These are phyloP conservation scores for Lachnellula occidentalis DNA, from an alignment of 2,329 filamentous ascomycete genomes.

Conservation along the genomic window DNA sequence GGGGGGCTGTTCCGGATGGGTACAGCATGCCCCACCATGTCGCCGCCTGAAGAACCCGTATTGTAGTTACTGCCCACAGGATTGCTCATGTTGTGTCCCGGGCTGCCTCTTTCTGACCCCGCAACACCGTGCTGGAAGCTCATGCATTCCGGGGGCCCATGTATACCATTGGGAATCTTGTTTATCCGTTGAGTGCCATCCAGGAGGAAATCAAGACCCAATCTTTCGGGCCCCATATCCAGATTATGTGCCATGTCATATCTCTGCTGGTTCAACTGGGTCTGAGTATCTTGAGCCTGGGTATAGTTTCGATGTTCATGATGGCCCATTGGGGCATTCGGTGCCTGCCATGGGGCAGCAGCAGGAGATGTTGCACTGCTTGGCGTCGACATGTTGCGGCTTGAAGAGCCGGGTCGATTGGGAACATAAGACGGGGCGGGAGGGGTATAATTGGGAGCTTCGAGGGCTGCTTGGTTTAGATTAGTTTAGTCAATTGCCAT, in stretches of 20 bases:
- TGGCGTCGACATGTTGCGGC: conserved; percentile 36
- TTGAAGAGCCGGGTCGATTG: conserved; percentile 28
- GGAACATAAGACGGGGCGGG: conserved; percentile 20
- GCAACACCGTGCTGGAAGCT: conserved; percentile 17
- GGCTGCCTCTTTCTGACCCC: conserved; percentile 14
- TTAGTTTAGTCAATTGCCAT: background rate
- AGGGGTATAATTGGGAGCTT: conserved; percentile 15
- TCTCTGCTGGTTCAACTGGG: conserved; percentile 38
- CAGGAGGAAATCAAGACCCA: conserved; percentile 70
- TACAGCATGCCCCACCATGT: conserved; percentile 19
- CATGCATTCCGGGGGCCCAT: conserved; percentile 42
- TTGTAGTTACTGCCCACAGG: conserved; percentile 24
- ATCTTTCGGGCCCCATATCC: conserved; percentile 58
- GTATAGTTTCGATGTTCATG: conserved; percentile 27
- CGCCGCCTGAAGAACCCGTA: conserved; percentile 15
- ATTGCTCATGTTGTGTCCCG: conserved; percentile 20
- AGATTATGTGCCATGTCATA: conserved; percentile 49
- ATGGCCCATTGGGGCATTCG: conserved; percentile 25
- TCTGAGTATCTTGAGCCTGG: conserved; percentile 31
- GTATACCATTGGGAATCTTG: conserved; percentile 45
- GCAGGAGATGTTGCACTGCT: conserved; percentile 36
- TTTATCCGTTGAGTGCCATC: conserved; percentile 51
- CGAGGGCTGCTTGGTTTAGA: conserved; percentile 10
- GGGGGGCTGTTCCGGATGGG: conserved; percentile 55
- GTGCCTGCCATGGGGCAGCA: conserved; percentile 27